These are phyloP conservation scores for Pseudogymnoascus sp. DNA, from an alignment of 2,329 filamentous ascomycete species.

Conservation along the genomic window DNA sequence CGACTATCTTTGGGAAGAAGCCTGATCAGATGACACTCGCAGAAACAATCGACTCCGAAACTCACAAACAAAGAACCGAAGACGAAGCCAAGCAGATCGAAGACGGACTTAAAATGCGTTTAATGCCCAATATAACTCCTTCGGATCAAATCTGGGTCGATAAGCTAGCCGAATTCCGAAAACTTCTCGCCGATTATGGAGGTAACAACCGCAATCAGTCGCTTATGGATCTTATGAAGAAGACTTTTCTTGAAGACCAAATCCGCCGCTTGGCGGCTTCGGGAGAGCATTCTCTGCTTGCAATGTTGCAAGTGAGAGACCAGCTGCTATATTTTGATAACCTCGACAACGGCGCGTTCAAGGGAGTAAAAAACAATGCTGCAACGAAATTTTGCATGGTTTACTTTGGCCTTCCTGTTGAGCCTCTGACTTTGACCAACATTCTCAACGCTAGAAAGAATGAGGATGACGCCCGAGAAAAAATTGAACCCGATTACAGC, in stretches of 20 bases:
- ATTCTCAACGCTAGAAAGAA: constrained; percentile 16
- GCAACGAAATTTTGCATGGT: constrained; percentile 28
- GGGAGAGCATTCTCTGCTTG: constrained; percentile 15
- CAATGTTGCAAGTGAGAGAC: constrained; percentile 13
- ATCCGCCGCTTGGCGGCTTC: constrained; percentile 14
- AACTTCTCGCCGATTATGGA: constrained; percentile 9
- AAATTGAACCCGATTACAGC: constrained; percentile 11
- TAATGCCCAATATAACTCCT: constrained; percentile 17
- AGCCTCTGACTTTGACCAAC: constrained; percentile 23
- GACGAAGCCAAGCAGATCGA: neutral
- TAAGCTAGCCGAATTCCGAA: constrained; percentile 8
- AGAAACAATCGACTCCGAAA: neutral
- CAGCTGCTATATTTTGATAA: constrained; percentile 18
- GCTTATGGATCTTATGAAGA: constrained; percentile 12
- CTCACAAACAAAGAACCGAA: neutral
- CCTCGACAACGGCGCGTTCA: constrained; percentile 17
- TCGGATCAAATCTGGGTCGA: constrained; percentile 15
- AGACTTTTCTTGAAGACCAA: neutral
- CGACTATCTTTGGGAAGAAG: neutral
- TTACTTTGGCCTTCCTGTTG: constrained; percentile 27
- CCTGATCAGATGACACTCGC: neutral
- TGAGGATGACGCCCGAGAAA: constrained; percentile 17
- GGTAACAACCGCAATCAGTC: neutral
- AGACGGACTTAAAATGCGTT: neutral
- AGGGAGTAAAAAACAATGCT: constrained; percentile 22